Percentiles rank a stretch among this genome's conserved stretches.
Evolutionary conservation across 2,329 filamentous ascomycete genomes (phyloP).

Genomic region (Akanthomyces uredinophilus): DNA sequence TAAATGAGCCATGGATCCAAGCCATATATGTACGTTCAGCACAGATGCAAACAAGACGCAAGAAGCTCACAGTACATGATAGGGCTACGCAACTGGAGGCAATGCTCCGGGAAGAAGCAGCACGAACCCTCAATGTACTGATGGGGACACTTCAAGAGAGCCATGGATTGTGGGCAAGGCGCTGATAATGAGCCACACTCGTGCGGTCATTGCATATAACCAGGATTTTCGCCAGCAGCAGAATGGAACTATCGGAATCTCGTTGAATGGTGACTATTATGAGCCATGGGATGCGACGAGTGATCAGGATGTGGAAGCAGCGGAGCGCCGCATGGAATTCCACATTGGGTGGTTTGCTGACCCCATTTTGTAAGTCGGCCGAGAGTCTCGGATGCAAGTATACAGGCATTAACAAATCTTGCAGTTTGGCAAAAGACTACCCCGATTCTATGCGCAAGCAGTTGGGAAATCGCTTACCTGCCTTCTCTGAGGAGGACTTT

Average conservation of each 20-base stretch:
- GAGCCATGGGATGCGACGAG: slow-evolving; percentile 30
- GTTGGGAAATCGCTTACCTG: slow-evolving; percentile 27
- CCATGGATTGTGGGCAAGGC: slow-evolving; percentile 33
- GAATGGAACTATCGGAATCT: slow-evolving; percentile 30
- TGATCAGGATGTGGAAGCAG: slow-evolving; percentile 25
- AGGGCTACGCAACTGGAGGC: slow-evolving; percentile 30
- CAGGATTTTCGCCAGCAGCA: slow-evolving; percentile 27
- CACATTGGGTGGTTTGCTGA: slow-evolving; percentile 37
- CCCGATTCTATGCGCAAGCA: slow-evolving; percentile 33
- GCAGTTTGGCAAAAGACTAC: slow-evolving; percentile 27
- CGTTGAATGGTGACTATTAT: slow-evolving; percentile 34
- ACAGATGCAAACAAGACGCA: too few species aligned
- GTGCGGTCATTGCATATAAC: slow-evolving; percentile 28
- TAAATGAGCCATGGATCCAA: slow-evolving; percentile 36
- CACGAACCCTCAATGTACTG: slow-evolving; percentile 22
- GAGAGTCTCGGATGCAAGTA: neutral
- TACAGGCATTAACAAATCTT: neutral
- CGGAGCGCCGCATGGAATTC: slow-evolving; percentile 32
- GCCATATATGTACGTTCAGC: slow-evolving; percentile 27
- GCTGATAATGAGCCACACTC: slow-evolving; percentile 32
- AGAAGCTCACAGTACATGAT: neutral
- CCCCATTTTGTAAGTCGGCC: slow-evolving; percentile 30
- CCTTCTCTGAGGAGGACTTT: slow-evolving; percentile 25
- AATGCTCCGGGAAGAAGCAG: slow-evolving; percentile 31
- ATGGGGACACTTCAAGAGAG: slow-evolving; percentile 31